Evolutionary conservation across 371 early-diverging fungal genomes (phyloP).

Genomic region (Mortierella sp.): DNA sequence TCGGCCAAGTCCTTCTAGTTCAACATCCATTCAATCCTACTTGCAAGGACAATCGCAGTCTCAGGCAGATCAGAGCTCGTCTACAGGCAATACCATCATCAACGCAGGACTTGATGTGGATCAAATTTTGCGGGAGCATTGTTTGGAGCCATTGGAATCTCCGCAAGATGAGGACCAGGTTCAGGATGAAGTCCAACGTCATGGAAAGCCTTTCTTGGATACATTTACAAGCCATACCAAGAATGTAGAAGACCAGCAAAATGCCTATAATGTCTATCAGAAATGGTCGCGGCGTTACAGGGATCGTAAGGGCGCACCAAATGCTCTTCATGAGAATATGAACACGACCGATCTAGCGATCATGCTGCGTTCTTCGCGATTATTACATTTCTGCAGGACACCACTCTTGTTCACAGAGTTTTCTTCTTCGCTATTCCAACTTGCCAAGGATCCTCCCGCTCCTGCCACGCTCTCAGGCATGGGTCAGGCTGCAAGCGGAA

Average conservation of each 20-base stretch:
- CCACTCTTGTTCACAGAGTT: conserved; percentile 69
- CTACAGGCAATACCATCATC: conserved; percentile 14
- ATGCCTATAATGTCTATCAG: conserved; percentile 72
- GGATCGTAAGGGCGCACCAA: conserved; percentile 55
- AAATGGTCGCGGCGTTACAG: conserved; percentile 75
- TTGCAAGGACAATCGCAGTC: conserved; percentile 17
- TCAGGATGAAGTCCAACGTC: conserved; percentile 66
- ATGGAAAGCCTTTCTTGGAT: conserved; percentile 71
- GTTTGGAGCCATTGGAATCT: conserved; percentile 58
- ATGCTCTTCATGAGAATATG: conserved; percentile 63
- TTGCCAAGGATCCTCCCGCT: conserved; percentile 21
- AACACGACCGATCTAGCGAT: conserved; percentile 66
- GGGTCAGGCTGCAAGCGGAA: neutral
- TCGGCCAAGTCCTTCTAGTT: conserved; percentile 29
- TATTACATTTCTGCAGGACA: conserved; percentile 77
- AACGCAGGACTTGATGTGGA: conserved; percentile 60
- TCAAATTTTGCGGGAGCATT: conserved; percentile 65
- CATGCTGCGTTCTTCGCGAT: conserved; percentile 71
- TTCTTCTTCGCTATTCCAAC: conserved; percentile 52
- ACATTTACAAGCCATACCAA: conserved; percentile 66
- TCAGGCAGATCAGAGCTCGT: conserved; percentile 16
- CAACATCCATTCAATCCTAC: conserved; percentile 8
- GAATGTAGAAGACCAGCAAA: conserved; percentile 71
- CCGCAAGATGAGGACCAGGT: conserved; percentile 52
- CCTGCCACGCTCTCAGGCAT: neutral